phyloP scores from a whole-genome alignment of 805 yeast species.

The Kazachstania psychrophila region DNA sequence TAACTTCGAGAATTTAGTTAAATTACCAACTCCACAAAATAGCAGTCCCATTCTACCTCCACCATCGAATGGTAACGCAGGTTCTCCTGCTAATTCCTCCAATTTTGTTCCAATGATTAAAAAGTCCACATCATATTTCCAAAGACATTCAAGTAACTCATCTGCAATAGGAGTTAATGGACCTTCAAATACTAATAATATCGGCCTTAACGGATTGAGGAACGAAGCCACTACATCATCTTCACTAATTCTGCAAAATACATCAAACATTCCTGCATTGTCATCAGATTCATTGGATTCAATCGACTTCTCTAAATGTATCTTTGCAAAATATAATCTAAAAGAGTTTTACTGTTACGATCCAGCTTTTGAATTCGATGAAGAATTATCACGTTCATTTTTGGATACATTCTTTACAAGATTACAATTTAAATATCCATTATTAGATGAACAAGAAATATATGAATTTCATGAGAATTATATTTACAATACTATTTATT shows the following conservation, averaged over 20 bases:
- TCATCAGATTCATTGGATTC: constrained; percentile 29
- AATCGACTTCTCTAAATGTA: constrained; percentile 33
- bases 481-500: constrained; percentile 34
- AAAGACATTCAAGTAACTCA: background rate
- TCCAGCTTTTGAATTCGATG: constrained; percentile 46
- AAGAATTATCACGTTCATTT: constrained; percentile 39
- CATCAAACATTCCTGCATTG: constrained; percentile 13
- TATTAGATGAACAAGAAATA: constrained; percentile 44
- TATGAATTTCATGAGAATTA: constrained; percentile 42
- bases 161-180: background rate
- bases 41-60: background rate
- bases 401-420: constrained; percentile 48
- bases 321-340: constrained; percentile 40
- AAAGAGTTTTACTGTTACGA: constrained; percentile 38
- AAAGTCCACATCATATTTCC: background rate
- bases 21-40: background rate
- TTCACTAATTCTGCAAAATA: too few species aligned
- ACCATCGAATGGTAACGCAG: background rate
- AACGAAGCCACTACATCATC: background rate
- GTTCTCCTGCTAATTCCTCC: background rate
- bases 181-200: background rate
- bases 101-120: background rate
- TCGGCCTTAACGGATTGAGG: background rate
- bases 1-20: constrained; percentile 3
- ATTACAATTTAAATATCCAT: constrained; percentile 48